Evolutionary conservation across 805 yeast genomes (phyloP), one percentile per base, ranked within the genome.

Genomic region (Candida yuanshanica): DNA sequence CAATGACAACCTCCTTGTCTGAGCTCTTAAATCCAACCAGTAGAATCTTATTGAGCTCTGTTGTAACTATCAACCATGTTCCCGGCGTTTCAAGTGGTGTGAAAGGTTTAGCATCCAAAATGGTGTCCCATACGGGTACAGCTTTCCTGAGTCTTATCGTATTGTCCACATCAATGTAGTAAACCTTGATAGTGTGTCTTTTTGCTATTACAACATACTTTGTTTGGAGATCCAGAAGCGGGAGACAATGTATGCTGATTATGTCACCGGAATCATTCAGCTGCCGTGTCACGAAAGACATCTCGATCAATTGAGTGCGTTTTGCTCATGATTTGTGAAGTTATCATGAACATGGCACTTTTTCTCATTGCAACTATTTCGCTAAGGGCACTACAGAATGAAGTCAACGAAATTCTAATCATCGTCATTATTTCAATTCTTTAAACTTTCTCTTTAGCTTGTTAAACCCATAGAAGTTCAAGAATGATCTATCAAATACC

Each of bases 151-250:
- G 43, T 9, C 20, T 18, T 10, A 39, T 17, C 12, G 24, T 29
- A 10, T 23, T 21, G 9, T 35, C 20, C 17, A 14, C 17, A 9
- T 36, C 34, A 1, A 44, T 14, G 13, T 35, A 21, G 33, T 44
- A 39, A 2, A 55, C 6, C 22, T 52, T 53, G 6, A 55, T 29
- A 8, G 47, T 22, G 18, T 35, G 33, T 22, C 49, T 37, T 24
- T 49, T 39, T 1, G 48, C 49, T 6, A 54, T 40, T 9, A 49
- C 50, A 2, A 53, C n/a, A 22, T 42, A 43, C 8, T 38, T 35
- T 9, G 35, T 39, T 12, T 38, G 25, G 14, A 12, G 7, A 18
- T 31, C 18, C 13, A 31, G 22, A 11, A 31, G 34, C 7, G 21
- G 35, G 4, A 41, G 12, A 23, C 29, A 43, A 17, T 38, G 46